These are phyloP conservation scores for Macrolepiota dolichaula DNA, from an alignment of 768 basidiomycete species.

Conservation along the genomic window DNA sequence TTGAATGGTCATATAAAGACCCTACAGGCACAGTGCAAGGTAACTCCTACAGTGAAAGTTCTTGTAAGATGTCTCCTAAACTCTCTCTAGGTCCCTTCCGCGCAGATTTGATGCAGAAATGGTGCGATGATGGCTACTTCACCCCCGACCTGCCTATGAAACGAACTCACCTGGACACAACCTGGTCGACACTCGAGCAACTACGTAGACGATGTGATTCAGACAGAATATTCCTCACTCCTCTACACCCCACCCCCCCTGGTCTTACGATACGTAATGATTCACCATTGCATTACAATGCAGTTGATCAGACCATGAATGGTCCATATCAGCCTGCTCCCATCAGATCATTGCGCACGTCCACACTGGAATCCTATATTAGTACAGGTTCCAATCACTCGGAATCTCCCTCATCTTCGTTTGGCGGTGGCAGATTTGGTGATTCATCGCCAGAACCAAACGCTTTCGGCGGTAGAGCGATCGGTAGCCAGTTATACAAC, in stretches of 20 bases:
- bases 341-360: constrained; percentile 51
- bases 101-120: constrained; percentile 90
- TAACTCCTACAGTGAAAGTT: constrained; percentile 21
- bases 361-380: constrained; percentile 64
- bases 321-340: constrained; percentile 70
- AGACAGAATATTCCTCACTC: constrained; percentile 61
- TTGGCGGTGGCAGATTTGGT: constrained; percentile 59
- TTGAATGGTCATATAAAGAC: constrained; percentile 93
- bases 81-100: constrained; percentile 73
- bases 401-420: constrained; percentile 73
- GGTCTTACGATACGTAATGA: constrained; percentile 48
- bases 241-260: constrained; percentile 47
- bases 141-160: constrained; percentile 79
- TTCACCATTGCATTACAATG: constrained; percentile 46
- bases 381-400: constrained; percentile 51
- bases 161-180: constrained; percentile 63
- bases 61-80: constrained; percentile 11
- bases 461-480: constrained; percentile 46
- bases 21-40: constrained; percentile 92
- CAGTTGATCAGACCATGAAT: constrained; percentile 27
- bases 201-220: constrained; percentile 48
- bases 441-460: constrained; percentile 70
- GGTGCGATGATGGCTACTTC: constrained; percentile 92
- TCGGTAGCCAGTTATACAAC: constrained; percentile 30
- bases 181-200: constrained; percentile 66